Base-by-base conservation (phyloP, 2,329 filamentous ascomycete species). In the Fusarium sp. region DNA sequence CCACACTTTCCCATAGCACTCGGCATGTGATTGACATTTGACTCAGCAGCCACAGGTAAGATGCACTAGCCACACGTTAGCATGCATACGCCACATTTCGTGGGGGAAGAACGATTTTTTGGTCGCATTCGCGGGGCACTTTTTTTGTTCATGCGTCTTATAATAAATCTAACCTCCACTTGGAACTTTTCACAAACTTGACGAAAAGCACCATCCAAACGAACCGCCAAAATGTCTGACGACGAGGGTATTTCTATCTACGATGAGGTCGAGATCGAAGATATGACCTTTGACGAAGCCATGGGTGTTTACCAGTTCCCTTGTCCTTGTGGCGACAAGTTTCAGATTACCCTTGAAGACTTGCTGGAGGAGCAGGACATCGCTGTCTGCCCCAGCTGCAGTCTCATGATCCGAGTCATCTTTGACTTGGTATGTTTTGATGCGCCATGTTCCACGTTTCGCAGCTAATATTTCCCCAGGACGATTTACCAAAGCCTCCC, bases 211-310 rank as follows among this genome's bases (percentile, higher is more conserved):
- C 28, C 18, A 28, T 33, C 33, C 16, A 11, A 49, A 53, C 47
- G 13, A 44, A 33, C 31, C 26, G 30, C 44, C 57, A 82, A 71
- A 58, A 90, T 90, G 88, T 84, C 88, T 36, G 89, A 90, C 77
- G 87, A 91, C 69, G 85, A 88, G 54, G 82, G 83, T 34, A 80
- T 91, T 59, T 89, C 91, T 72, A 92, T 97, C 78, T 98, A 97
- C 84, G 95, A 98, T 77, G 95, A 97, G 81, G 95, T 98, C 80
- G 95, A 98, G 80, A 97, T 98, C 83, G 95, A 98, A 80, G 96
- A 99, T 81, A 97, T 97, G 94, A 96, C 92, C 75, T 97, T 88
- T 79, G 94, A 97, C 80, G 83, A 89, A 46, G 85, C 86, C 6
- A 86, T 94, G 40, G 91, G 97, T 79, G 91, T 97, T 73, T 99